phyloP scores from a whole-genome alignment of 768 basidiomycete genomes.

The Suillus bovinus region DNA sequence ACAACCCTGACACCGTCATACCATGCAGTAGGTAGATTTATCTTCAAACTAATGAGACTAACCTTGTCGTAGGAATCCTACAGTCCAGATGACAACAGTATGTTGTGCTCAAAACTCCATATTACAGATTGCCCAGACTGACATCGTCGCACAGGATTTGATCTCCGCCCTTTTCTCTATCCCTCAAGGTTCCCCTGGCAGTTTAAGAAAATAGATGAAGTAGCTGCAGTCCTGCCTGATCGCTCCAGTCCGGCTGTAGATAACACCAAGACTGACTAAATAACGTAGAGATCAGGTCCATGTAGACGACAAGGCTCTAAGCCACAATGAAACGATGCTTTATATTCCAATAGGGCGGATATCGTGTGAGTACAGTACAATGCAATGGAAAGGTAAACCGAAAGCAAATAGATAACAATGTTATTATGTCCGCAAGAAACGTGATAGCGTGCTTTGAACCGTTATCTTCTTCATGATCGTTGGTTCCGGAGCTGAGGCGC shows the following conservation, averaged over 20 bases:
- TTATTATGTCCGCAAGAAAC: slow-evolving; percentile 58
- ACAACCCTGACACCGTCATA: slow-evolving; percentile 93
- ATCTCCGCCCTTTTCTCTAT: slow-evolving; percentile 95
- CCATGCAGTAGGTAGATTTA: slow-evolving; percentile 69
- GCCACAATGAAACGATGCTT: slow-evolving; percentile 1
- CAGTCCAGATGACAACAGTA: slow-evolving; percentile 95
- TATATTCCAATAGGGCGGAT: not conserved
- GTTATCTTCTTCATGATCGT: slow-evolving; percentile 92
- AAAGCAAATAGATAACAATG: not conserved
- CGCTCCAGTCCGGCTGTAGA: slow-evolving; percentile 47
- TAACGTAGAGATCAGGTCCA: slow-evolving; percentile 22
- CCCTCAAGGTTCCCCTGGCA: slow-evolving; percentile 96
- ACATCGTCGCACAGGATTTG: slow-evolving; percentile 64
- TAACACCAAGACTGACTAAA: slow-evolving; percentile 50
- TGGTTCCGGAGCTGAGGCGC: slow-evolving; percentile 64
- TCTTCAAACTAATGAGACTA: not conserved
- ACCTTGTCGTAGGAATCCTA: slow-evolving; percentile 73
- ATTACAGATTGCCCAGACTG: not conserved
- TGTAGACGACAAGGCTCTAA: slow-evolving; percentile 4
- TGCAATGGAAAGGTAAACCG: not conserved
- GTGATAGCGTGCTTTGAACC: slow-evolving; percentile 71
- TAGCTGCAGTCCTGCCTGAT: slow-evolving; percentile 76
- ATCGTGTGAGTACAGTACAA: slow-evolving; percentile 6
- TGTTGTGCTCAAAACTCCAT: slow-evolving; percentile 25
- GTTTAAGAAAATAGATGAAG: slow-evolving; percentile 91